Percentiles rank a stretch among this genome's conserved stretches.
These are phyloP conservation scores for Cryptosporidium muris DNA, from an alignment of 169 alveolate genomes.

Conservation along the genomic window DNA sequence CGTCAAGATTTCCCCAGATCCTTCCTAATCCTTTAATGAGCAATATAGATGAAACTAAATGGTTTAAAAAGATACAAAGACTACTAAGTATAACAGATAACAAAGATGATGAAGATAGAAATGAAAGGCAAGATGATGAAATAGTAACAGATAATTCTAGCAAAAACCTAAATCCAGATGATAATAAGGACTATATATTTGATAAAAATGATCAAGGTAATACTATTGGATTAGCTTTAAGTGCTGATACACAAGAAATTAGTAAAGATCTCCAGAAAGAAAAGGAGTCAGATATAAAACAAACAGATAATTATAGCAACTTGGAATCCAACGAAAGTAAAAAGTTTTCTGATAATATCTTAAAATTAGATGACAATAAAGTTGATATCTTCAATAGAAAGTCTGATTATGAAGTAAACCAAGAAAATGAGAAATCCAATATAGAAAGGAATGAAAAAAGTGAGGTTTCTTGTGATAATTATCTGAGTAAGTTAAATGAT, in stretches of 20 bases:
- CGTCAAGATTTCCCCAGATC: no score
- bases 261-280: not conserved
- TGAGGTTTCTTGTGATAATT: conserved; percentile 73
- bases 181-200: conserved; percentile 46
- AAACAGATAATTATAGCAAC: not conserved
- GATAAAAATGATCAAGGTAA: not conserved
- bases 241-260: conserved; percentile 2
- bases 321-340: conserved; percentile 1
- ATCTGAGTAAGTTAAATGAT: conserved; percentile 73
- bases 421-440: conserved; percentile 4
- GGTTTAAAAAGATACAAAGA: conserved; percentile 74
- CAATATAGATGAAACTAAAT: conserved; percentile 71
- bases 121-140: conserved; percentile 68
- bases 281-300: conserved; percentile 6
- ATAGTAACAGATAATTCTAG: conserved; percentile 65
- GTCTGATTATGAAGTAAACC: not conserved
- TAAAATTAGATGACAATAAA: not conserved
- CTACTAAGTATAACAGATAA: conserved; percentile 73
- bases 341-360: conserved; percentile 20
- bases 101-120: conserved; percentile 59
- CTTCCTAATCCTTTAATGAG: no score
- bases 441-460: conserved; percentile 5
- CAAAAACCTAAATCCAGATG: conserved; percentile 74
- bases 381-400: not conserved
- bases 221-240: not conserved